A percentile compares a stretch with the other conserved stretches of the same genome.
Conservation (phyloP, 768 basidiomycete species). For the Russula dissimulans region DNA sequence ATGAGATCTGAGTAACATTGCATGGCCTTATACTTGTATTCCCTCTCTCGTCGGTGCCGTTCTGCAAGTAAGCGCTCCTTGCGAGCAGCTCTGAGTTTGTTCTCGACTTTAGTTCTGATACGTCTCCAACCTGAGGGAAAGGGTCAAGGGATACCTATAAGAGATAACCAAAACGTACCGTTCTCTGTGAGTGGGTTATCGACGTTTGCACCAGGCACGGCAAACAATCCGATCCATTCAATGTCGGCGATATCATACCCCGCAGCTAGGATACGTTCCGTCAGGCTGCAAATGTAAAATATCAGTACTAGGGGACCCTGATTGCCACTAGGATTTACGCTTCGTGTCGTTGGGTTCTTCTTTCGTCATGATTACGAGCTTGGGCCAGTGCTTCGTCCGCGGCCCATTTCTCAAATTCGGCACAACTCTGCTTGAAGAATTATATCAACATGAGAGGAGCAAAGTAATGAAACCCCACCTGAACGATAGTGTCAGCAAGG, state of each 20-base stretch:
- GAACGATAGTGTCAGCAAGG: slow-evolving; percentile 2
- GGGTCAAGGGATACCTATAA: background rate
- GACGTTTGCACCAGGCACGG: slow-evolving; percentile 5
- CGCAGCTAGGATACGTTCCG: background rate
- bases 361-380: background rate
- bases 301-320: background rate
- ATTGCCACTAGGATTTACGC: background rate
- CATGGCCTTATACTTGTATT: background rate
- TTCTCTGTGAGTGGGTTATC: slow-evolving; percentile 10
- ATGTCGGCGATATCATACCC: slow-evolving; percentile 12
- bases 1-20: slow-evolving; percentile 1
- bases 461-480: background rate
- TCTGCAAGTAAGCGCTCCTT: background rate
- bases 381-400: background rate
- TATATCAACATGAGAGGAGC: background rate
- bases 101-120: slow-evolving; percentile 6
- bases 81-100: background rate
- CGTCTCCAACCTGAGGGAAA: slow-evolving; percentile 9
- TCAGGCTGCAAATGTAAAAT: background rate
- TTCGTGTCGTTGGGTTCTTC: background rate
- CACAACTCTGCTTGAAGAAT: slow-evolving; percentile 2
- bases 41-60: background rate
- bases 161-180: background rate
- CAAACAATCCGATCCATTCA: background rate
- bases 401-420: slow-evolving; percentile 11